Evolutionary conservation across 2,329 filamentous ascomycete species (phyloP).

Genomic region (Thielaviopsis euricoi): DNA sequence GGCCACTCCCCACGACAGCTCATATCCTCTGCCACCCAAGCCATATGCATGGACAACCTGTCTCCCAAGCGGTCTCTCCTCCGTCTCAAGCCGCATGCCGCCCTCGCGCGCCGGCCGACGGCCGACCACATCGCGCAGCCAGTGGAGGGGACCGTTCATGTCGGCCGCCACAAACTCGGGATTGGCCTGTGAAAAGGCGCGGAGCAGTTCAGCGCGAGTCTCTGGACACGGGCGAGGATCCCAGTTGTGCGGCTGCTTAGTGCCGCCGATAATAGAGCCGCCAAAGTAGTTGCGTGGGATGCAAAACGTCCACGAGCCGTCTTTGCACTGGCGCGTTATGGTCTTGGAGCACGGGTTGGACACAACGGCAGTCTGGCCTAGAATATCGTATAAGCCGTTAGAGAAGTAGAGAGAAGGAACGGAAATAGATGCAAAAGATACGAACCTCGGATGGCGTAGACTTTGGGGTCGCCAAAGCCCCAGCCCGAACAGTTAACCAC

Average conservation of each 20-base stretch:
- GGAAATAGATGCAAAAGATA: not conserved
- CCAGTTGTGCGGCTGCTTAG: constrained; percentile 44
- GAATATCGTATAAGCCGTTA: not conserved
- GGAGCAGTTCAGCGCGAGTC: constrained; percentile 31
- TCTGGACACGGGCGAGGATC: constrained; percentile 29
- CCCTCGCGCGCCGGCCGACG: constrained; percentile 28
- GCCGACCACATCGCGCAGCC: constrained; percentile 29
- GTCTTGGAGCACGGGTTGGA: constrained; percentile 23
- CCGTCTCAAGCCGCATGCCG: constrained; percentile 36
- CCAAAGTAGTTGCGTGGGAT: constrained; percentile 45
- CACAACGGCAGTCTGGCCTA: constrained; percentile 31
- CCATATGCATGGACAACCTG: constrained; percentile 38
- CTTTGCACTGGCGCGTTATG: constrained; percentile 44
- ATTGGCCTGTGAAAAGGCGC: constrained; percentile 20
- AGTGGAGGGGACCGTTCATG: constrained; percentile 16
- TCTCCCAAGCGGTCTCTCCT: constrained; percentile 19
- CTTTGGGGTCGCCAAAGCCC: constrained; percentile 25
- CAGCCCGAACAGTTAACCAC: constrained; percentile 31
- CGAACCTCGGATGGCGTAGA: constrained; percentile 28
- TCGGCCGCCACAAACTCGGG: constrained; percentile 18
- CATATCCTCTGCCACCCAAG: constrained; percentile 42
- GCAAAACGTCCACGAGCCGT: constrained; percentile 46
- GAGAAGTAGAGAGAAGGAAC: not conserved
- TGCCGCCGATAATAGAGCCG: constrained; percentile 50
- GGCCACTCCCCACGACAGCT: constrained; percentile 44